Evolutionary conservation across 2,329 filamentous ascomycete genomes (phyloP), one percentile per base, ranked within the genome.

Genomic region (Talaromyces rugulosus): DNA sequence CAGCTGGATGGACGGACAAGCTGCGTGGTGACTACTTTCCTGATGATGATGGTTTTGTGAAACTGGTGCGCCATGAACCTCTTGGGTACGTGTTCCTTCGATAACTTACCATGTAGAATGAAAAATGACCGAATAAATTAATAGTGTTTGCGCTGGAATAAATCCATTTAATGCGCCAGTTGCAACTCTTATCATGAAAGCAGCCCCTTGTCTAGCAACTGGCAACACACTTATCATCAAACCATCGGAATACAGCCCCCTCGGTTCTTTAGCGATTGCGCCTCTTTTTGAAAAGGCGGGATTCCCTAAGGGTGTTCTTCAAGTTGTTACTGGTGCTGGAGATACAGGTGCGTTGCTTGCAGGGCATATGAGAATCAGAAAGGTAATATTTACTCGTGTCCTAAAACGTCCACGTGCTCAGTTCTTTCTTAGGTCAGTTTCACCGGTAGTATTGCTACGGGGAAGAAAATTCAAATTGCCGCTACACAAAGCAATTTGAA

Each of bases 141-240:
- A 18, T 31, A 58, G 56, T 75, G 16, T 65, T 11, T 61, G 61
- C 34, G 63, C 57, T 6, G 60, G 33, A 14, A 62, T 64, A 33
- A 53, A 50, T n/a, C 50, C 63, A 6, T 64, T 30, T 12, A 64
- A 64, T 56, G 63, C 36, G 4, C 60, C 63, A 2, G 59, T 77
- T 14, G 72, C 71, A 18, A 73, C 72, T 36, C 66, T 74, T 1
- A 71, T 72, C 42, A 66, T 75, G 66, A 89, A 89, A 71, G 84
- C 82, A 7, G 80, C 83, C 58, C 84, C 86, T 6, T 86, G 86
- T 4, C 73, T 89, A 33, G 87, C 87, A 3, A 85, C 86, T 4
- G 87, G 87, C 1, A 89, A 87, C 70, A 85, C 86, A 1, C 88
- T 91, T 83, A 80, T 91, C 12, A 77, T 82, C 18, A 90, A 89